Evolutionary conservation across 2,329 filamentous ascomycete genomes (phyloP).

Genomic region (Monilinia vaccinii-corymbosi): DNA sequence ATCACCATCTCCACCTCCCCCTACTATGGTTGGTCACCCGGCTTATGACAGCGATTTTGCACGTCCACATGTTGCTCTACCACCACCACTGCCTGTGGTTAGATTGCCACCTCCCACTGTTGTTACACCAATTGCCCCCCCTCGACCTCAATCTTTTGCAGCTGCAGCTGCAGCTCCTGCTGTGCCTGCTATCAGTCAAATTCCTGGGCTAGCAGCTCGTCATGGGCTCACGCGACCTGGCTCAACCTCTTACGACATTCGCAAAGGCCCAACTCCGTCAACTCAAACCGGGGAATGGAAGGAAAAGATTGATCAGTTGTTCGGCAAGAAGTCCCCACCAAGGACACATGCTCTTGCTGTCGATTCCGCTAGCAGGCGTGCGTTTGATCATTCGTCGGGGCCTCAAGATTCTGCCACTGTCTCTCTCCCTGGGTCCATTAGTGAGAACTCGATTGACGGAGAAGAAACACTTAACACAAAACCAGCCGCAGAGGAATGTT

Average conservation of each 20-base stretch:
- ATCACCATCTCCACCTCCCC: slow-evolving; percentile 64
- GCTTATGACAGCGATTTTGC: slow-evolving; percentile 58
- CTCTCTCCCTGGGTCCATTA: slow-evolving; percentile 45
- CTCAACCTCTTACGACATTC: slow-evolving; percentile 34
- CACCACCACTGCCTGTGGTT: slow-evolving; percentile 64
- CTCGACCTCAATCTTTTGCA: slow-evolving; percentile 37
- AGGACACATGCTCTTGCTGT: slow-evolving; percentile 54
- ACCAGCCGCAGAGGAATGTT: slow-evolving; percentile 69
- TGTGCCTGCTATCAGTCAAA: slow-evolving; percentile 13
- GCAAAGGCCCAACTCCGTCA: slow-evolving; percentile 22
- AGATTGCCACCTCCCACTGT: slow-evolving; percentile 54
- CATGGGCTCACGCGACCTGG: slow-evolving; percentile 33
- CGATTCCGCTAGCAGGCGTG: slow-evolving; percentile 58
- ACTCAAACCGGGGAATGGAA: slow-evolving; percentile 53
- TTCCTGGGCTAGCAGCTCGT: slow-evolving; percentile 13
- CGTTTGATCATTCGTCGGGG: slow-evolving; percentile 47
- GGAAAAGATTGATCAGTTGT: slow-evolving; percentile 71
- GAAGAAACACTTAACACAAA: slow-evolving; percentile 47
- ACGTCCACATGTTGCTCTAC: slow-evolving; percentile 61
- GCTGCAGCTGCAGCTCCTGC: slow-evolving; percentile 31
- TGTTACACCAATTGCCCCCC: slow-evolving; percentile 35
- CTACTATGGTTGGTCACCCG: slow-evolving; percentile 60
- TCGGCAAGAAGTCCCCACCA: slow-evolving; percentile 45
- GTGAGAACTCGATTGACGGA: slow-evolving; percentile 29
- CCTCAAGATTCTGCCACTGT: slow-evolving; percentile 49